Evolutionary conservation across 805 yeast genomes (phyloP), one percentile per base, ranked within the genome.

Genomic region (Candida bentonensis): DNA sequence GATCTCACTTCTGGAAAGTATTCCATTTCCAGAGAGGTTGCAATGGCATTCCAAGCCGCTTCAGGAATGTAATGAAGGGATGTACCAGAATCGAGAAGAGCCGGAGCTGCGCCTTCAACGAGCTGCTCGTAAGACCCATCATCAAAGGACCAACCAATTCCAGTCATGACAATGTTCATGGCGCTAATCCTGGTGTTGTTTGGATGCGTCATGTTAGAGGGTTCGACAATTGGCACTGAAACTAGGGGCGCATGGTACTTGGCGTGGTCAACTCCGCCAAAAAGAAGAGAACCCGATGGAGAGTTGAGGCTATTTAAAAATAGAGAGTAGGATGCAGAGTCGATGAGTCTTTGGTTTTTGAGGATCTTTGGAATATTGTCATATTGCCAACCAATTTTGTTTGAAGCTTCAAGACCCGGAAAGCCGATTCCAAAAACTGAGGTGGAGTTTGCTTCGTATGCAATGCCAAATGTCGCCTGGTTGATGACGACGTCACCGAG

Each of bases 361-460:
- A 57, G 56, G 41, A 47, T 40, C 30, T 49, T 45, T 13, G 70
- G 64, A 15, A 59, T 41, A 36, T 60, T 60, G 21, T 43, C 43
- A 46, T 55, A 58, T 30, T 39, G 41, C 40, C 23, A 21, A 2
- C 49, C 55, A 17, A 25, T 25, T 26, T 33, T 42, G 21, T 26
- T 27, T 43, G 22, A 34, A 9, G 44, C 20, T 36, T 83, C 88
- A 47, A 78, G 61, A 1, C 74, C 79, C 3, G 74, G 63, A 42
- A 82, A 66, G 9, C 92, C 89, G 49, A 83, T 74, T 22, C 92
- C 94, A 36, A 82, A 59, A 21, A 82, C 87, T 46, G 86, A 60
- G 3, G 70, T 57, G 4, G 84, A 75, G 45, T 74, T 71, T 1
- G 84, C 69, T 33, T 60, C 57, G 55, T 77, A 76, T 3, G 79